Base-by-base conservation (phyloP, 1,139 yeast species). In the Dujonia santamariae region DNA sequence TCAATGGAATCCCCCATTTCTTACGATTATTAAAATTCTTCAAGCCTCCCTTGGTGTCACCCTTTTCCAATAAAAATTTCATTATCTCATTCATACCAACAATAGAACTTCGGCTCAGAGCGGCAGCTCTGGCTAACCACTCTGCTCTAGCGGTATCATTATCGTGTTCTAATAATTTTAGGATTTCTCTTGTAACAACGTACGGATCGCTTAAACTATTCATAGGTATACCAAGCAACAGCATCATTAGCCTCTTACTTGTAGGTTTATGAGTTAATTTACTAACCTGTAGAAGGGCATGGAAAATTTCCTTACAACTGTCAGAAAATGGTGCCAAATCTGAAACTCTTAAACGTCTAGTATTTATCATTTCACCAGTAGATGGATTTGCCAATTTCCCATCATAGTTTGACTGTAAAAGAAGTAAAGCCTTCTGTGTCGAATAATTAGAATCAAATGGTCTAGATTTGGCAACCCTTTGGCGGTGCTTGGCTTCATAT, bases 71-170 rank as follows among this genome's bases (percentile, higher is more conserved):
- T 23, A 68, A 59, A 62, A 75, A 70, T 40, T 71, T 67, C 48
- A 77, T 53, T 1, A 84, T 65, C 12, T 71, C 63, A 42, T 84
- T 84, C 77, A 78, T 72, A 0, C 77, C 85, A 19, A 78, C 85
- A 0, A 42, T 35, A 5, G 46, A 37, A 5, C 59, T 46, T 11
- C 6, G 12, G n/a, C 6, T 5, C 5, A 12, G 9, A 9, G 32
- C 19, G 1, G 85, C 79, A 19, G 80, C 42, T 32, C 67, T 64
- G 5, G 77, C 69, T 17, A 81, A 54, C 40, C 65, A 64, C 12
- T 70, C 44, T 0, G 92, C 90, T 39, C 84, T 69, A 22, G 61
- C 63, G 0, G 64, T 43, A 34, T 57, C 55, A 2, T 72, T 72
- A 36, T 67, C 78, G 35, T 72, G 54, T 16, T 59, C 60, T 20